A percentile compares a stretch with the other conserved stretches of the same genome.
These are phyloP conservation scores for Aspergillus latus DNA, from an alignment of 2,329 filamentous ascomycete species.

Conservation along the genomic window DNA sequence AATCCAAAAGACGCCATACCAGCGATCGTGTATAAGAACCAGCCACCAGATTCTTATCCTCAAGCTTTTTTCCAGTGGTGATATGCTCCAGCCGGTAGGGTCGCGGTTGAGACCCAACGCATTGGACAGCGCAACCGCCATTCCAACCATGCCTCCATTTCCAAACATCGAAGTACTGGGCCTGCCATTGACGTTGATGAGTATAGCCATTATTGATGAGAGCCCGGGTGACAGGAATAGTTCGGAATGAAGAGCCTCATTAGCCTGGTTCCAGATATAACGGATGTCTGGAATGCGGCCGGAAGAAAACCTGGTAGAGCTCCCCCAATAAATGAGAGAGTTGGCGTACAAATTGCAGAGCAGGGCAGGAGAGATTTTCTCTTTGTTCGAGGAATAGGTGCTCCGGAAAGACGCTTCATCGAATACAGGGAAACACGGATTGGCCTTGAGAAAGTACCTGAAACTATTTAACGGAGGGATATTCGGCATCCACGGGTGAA, in stretches of 20 bases:
- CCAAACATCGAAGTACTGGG: slow-evolving; percentile 57
- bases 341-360: slow-evolving; percentile 55
- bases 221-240: slow-evolving; percentile 55
- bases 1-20: slow-evolving; percentile 39
- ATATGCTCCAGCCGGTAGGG: slow-evolving; percentile 55
- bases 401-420: slow-evolving; percentile 51
- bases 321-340: slow-evolving; percentile 53
- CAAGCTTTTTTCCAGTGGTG: slow-evolving; percentile 51
- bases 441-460: slow-evolving; percentile 52
- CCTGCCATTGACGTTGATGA: slow-evolving; percentile 57
- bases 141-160: slow-evolving; percentile 54
- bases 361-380: slow-evolving; percentile 53
- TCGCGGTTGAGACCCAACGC: slow-evolving; percentile 57
- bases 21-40: slow-evolving; percentile 56
- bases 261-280: slow-evolving; percentile 60
- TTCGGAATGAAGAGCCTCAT: slow-evolving; percentile 56
- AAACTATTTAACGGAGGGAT: neutral
- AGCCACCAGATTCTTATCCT: slow-evolving; percentile 59
- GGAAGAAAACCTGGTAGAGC: slow-evolving; percentile 34
- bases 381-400: slow-evolving; percentile 43
- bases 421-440: slow-evolving; percentile 56
- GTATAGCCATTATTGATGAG: slow-evolving; percentile 53
- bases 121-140: slow-evolving; percentile 54
- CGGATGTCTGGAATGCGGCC: slow-evolving; percentile 51
- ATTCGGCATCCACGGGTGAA: neutral